These are phyloP conservation scores for Geotrichum aggregatum DNA, from an alignment of 1,139 yeast genomes.

Conservation along the genomic window DNA sequence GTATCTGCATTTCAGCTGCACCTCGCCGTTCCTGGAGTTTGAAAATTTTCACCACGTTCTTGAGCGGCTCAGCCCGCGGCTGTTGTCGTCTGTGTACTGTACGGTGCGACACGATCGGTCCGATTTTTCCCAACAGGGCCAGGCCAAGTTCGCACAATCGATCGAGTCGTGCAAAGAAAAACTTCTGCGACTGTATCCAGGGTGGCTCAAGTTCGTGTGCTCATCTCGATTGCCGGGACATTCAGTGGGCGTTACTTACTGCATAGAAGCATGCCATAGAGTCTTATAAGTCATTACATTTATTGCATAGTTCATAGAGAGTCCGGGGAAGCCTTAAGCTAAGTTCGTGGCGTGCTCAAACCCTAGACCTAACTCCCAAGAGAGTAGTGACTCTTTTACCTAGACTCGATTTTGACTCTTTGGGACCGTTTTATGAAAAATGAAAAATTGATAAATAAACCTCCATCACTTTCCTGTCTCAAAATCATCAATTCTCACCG, in stretches of 20 bases:
- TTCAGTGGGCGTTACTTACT: not conserved
- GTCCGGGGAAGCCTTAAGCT: too few species aligned
- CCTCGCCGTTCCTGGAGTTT: not conserved
- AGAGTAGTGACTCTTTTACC: too few species aligned
- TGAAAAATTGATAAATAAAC: not conserved
- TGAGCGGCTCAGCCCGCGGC: not conserved
- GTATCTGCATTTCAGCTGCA: not conserved
- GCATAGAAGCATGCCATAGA: not conserved
- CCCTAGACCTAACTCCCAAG: too few species aligned
- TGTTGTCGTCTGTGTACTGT: not conserved
- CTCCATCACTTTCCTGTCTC: not conserved
- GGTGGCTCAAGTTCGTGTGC: not conserved
- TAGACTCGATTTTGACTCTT: too few species aligned
- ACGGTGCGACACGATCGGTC: not conserved
- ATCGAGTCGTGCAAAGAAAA: not conserved
- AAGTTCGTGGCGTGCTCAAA: too few species aligned
- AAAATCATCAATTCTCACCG: too few species aligned
- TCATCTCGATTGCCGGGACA: not conserved
- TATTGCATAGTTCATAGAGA: too few species aligned
- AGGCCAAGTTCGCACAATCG: not conserved
- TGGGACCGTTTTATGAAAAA: too few species aligned
- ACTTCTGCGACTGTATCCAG: not conserved
- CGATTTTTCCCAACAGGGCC: not conserved
- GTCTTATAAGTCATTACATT: too few species aligned
- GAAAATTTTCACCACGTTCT: not conserved